phyloP scores from a whole-genome alignment of 2,329 filamentous ascomycete species.

The Orbilia quercus region DNA sequence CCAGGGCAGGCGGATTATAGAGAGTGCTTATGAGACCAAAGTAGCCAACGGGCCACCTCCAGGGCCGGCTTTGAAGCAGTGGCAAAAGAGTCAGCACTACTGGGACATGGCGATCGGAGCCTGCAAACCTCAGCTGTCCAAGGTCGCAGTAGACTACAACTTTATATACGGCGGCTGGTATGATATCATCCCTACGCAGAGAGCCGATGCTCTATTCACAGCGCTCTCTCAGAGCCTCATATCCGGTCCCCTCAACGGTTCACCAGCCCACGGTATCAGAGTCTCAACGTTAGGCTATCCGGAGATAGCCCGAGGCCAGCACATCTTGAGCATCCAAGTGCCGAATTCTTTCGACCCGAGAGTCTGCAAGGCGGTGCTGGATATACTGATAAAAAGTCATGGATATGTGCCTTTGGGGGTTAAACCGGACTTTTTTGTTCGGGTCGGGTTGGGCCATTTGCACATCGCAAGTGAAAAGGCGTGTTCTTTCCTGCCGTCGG shows the following conservation, averaged over 20 bases:
- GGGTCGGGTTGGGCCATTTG: constrained; percentile 21
- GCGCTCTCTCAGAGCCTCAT: constrained; percentile 25
- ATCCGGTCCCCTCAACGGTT: constrained; percentile 4
- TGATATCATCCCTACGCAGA: not conserved
- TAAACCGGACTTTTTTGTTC: constrained; percentile 35
- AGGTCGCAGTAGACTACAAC: constrained; percentile 9
- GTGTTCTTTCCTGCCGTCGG: constrained; percentile 12
- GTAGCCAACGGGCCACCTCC: not conserved
- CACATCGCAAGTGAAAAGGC: constrained; percentile 14
- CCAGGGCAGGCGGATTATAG: constrained; percentile 2
- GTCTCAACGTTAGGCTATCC: not conserved
- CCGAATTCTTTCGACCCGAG: constrained; percentile 19
- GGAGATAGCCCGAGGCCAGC: not conserved
- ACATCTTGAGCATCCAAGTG: constrained; percentile 13
- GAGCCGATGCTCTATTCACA: constrained; percentile 13
- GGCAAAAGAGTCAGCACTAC: not conserved
- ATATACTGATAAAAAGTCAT: constrained; percentile 25
- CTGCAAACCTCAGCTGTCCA: not conserved
- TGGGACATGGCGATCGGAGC: too few relatives aligned
- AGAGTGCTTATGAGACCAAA: not conserved
- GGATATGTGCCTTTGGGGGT: constrained; percentile 6
- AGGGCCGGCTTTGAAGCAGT: not conserved
- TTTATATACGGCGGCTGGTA: constrained; percentile 42
- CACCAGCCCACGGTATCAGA: constrained; percentile 20
- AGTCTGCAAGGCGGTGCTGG: constrained; percentile 16